Conservation (phyloP, 306 rosid genomes). For the Cercis canadensis region DNA sequence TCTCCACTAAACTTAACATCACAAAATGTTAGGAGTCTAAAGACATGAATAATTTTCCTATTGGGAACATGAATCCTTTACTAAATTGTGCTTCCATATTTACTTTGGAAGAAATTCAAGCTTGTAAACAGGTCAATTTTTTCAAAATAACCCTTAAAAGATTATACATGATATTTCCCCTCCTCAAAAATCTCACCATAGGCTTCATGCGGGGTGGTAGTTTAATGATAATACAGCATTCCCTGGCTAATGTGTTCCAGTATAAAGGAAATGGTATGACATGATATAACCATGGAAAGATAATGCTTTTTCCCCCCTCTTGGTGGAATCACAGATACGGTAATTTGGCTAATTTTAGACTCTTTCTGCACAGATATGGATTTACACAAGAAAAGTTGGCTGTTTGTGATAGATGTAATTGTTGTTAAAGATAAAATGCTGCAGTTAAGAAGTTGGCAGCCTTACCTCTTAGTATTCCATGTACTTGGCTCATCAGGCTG, state of each 20-base stretch:
- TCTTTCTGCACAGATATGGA: conserved; percentile 1
- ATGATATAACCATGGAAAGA: not conserved
- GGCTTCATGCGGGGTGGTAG: conserved; percentile 26
- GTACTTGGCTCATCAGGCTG: conserved; percentile 63
- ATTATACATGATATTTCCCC: conserved; percentile 11
- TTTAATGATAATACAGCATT: conserved; percentile 16
- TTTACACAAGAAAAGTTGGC: conserved; percentile 19
- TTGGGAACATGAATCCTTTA: not conserved
- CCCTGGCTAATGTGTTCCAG: conserved; percentile 13
- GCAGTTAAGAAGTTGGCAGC: conserved; percentile 32
- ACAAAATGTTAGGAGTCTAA: too few relatives aligned
- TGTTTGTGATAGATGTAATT: conserved; percentile 10
- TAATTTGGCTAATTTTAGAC: not conserved
- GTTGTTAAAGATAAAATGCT: conserved; percentile 37
- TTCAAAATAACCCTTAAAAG: not conserved
- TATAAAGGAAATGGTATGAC: not conserved
- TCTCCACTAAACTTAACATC: too few relatives aligned
- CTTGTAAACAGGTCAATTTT: not conserved
- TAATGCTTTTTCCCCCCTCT: too few relatives aligned
- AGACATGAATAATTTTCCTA: too few relatives aligned
- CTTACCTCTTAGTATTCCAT: conserved; percentile 77
- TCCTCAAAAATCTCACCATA: conserved; percentile 16
- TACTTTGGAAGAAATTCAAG: conserved; percentile 4
- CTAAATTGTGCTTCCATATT: not conserved
- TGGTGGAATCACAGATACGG: too few relatives aligned